phyloP scores from a whole-genome alignment of 2,329 filamentous ascomycete genomes.

The Aspergillus pseudoviridinutans region DNA sequence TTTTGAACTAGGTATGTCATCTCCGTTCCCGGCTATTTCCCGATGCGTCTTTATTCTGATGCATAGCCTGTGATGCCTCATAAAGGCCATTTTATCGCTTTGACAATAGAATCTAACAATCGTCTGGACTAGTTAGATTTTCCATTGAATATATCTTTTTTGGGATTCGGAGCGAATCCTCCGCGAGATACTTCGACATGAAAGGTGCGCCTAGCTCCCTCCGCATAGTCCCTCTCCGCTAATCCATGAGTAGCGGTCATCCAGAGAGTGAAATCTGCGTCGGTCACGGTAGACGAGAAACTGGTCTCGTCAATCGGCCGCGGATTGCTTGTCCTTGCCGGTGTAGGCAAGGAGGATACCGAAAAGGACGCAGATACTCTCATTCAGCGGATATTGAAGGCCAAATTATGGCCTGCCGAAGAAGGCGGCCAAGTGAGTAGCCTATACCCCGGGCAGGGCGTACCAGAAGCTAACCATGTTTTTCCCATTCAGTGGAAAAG shows the following conservation, averaged over 20 bases:
- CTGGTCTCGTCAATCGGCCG: constrained; percentile 86
- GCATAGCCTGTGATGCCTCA: not conserved
- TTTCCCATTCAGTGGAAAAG: constrained; percentile 71
- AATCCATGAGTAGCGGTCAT: constrained; percentile 64
- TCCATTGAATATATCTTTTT: not conserved
- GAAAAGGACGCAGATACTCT: constrained; percentile 80
- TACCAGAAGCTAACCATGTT: constrained; percentile 1
- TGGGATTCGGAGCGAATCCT: not conserved
- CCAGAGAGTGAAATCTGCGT: constrained; percentile 90
- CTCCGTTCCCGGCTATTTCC: not conserved
- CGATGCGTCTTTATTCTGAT: not conserved
- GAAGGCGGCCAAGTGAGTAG: constrained; percentile 58
- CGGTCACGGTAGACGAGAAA: constrained; percentile 88
- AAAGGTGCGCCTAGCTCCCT: constrained; percentile 34
- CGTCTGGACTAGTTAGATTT: not conserved
- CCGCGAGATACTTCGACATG: constrained; percentile 23
- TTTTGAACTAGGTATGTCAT: not conserved
- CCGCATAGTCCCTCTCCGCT: not conserved
- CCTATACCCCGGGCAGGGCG: not conserved
- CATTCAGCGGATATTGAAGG: constrained; percentile 80
- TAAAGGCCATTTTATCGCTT: not conserved
- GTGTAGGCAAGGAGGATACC: constrained; percentile 85
- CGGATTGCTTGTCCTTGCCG: constrained; percentile 86
- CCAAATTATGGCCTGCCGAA: constrained; percentile 88
- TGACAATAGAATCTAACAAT: not conserved